Evolutionary conservation across 345 rosid species (phyloP), one percentile per base, ranked within the genome.

Genomic region (Syzygium jambos): DNA sequence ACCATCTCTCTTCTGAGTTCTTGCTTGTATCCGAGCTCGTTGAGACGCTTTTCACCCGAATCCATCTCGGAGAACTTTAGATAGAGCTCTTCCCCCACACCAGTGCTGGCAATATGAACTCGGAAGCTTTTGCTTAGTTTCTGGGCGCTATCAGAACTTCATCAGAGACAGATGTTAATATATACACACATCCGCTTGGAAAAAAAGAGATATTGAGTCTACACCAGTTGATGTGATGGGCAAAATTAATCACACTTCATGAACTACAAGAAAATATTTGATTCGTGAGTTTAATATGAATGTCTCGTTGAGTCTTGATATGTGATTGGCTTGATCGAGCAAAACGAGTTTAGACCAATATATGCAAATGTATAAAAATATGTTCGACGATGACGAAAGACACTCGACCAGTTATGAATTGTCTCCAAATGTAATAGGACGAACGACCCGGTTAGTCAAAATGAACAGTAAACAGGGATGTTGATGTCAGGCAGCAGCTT

Each of bases 21-120:
- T 85, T 94, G 96, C 96, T 92, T 91, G 92, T 94, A 94, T 8
- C 94, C 94, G 17, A 94, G 93, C 89, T 94, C 95, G 65, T 93
- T 93, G 49, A 93, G 95, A 38, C 96, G 90, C 87, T 92, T 93
- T 89, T 94, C 94, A 25, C 93, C 96, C 0, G 95, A 90, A 91
- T 93, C 85, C 85, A 84, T 84, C 85, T 2, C 0, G 43, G 25
- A 49, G 61, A 11, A 55, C 22, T 23, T 23, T 16, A 17, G 54
- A 4, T 84, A 23, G 41, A 51, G 55, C 59, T 51, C 57, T 52
- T 84, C 61, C 54, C 43, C 85, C 27, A 10, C 27, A 5, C 61
- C 15, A 19, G 61, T 38, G 80, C 49, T 19, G 80, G 80, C 46
- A 73, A 73, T 73, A 73, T 34, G 49, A 73, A 34, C 80, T 73